Base-by-base conservation (phyloP, 495 filamentous ascomycete species). In the Clohesyomyces aquaticus region DNA sequence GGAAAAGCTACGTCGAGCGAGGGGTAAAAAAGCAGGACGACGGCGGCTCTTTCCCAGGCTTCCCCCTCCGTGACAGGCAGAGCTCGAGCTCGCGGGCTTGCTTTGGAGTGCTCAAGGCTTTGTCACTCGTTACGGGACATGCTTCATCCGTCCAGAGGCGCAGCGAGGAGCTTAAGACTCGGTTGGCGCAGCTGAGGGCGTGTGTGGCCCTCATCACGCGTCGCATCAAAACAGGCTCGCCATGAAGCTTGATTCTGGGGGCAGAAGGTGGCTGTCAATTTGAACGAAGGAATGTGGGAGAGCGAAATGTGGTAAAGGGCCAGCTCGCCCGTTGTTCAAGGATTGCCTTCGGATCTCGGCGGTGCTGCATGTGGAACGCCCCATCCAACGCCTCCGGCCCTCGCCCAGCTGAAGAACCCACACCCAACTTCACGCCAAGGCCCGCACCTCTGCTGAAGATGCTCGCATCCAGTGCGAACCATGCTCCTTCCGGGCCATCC, bases 161-260 rank as follows among this genome's bases (percentile, higher is more conserved):
- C 49, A 26, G 29, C 16, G 19, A 52, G 52, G 46, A 56, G 61
- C 50, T 47, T 50, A 28, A 57, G 14, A 53, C 53, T 64, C 53
- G 61, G 61, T 49, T 64, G 61, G 61, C 61, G 61, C 41, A 64
- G 61, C 61, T 64, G 61, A 64, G n/a, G 61, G 60, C 60, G 60
- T 49, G 16, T 23, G 19, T 9, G 16, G 4, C 42, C 12, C 19
- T 52, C 53, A 64, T 58, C 54, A 63, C 61, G 61, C 62, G 55
- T 59, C 55, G 48, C 27, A 11, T n/a, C 47, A 59, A 55, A 28
- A n/a, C 19, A 27, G 29, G 42, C 21, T 46, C 52, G 49, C 4
- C 32, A 55, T 62, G 54, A 19, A 10, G 61, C 16, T 22, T 21
- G 22, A 43, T 51, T 25, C n/a, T 4, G 12, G 19, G 61, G 25